These are phyloP conservation scores for Curvularia verruculosa DNA, from an alignment of 2,329 filamentous ascomycete species.

Conservation along the genomic window DNA sequence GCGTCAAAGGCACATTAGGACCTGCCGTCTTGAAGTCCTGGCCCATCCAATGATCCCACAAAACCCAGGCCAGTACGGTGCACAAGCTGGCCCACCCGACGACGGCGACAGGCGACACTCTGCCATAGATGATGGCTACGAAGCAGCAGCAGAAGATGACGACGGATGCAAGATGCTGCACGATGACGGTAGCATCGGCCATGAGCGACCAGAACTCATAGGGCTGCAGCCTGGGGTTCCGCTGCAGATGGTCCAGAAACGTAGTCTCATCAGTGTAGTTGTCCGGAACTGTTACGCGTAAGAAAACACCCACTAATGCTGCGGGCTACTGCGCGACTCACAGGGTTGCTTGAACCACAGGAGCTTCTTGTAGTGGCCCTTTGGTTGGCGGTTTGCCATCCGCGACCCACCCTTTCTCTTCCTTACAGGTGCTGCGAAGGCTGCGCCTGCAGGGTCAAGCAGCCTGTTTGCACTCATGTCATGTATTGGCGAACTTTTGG, in stretches of 20 bases:
- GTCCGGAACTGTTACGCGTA: slow-evolving; percentile 73
- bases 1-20: slow-evolving; percentile 35
- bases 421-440: slow-evolving; percentile 27
- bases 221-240: slow-evolving; percentile 89
- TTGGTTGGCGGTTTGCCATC: slow-evolving; percentile 70
- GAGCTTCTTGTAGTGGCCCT: slow-evolving; percentile 88
- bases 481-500: background rate
- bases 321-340: slow-evolving; percentile 51
- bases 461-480: slow-evolving; percentile 23
- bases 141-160: slow-evolving; percentile 95
- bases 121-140: slow-evolving; percentile 83
- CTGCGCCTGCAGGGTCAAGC: slow-evolving; percentile 20
- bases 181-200: slow-evolving; percentile 92
- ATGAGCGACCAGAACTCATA: slow-evolving; percentile 99
- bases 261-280: slow-evolving; percentile 98
- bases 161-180: slow-evolving; percentile 95
- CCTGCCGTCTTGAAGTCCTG: slow-evolving; percentile 65
- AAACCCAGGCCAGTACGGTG: slow-evolving; percentile 84
- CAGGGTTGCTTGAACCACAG: slow-evolving; percentile 98
- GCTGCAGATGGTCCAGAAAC: slow-evolving; percentile 93
- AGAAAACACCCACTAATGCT: slow-evolving; percentile 6
- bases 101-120: slow-evolving; percentile 87
- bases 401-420: slow-evolving; percentile 62
- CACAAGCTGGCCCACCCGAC: slow-evolving; percentile 83
- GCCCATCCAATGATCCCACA: slow-evolving; percentile 91